phyloP scores from a whole-genome alignment of 2,329 filamentous ascomycete species.

The Sphaerulina musiva region DNA sequence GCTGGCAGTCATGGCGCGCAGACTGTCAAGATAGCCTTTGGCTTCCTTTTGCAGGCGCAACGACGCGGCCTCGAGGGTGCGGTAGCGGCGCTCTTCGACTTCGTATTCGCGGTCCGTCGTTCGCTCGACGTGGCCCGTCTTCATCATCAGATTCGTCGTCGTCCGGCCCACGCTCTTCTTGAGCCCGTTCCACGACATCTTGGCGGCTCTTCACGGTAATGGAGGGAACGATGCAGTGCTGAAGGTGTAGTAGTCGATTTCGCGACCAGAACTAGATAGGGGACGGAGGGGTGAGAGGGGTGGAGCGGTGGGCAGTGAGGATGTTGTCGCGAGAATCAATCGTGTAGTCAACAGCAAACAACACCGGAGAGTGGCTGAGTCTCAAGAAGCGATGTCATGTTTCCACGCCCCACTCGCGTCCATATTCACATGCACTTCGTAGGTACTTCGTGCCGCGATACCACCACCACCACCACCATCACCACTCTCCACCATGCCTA shows the following conservation, averaged over 20 bases:
- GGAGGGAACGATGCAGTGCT: background rate
- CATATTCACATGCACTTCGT: conserved; percentile 4
- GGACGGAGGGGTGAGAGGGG: background rate
- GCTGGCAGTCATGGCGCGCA: conserved; percentile 97
- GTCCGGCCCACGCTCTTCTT: conserved; percentile 72
- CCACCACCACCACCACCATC: background rate
- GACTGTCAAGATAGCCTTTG: conserved; percentile 92
- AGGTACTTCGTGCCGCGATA: background rate
- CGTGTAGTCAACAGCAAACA: background rate
- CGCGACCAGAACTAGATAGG: background rate
- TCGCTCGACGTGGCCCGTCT: conserved; percentile 96
- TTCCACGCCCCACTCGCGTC: background rate
- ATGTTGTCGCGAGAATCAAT: background rate
- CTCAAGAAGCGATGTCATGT: background rate
- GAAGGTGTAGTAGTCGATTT: background rate
- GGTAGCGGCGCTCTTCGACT: conserved; percentile 85
- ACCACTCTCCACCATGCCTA: conserved; percentile 36
- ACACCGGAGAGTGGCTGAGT: background rate
- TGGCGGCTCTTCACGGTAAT: conserved; percentile 26
- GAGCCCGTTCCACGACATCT: conserved; percentile 56
- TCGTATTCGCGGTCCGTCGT: conserved; percentile 98
- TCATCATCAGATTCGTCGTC: conserved; percentile 99
- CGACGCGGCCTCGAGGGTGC: conserved; percentile 93
- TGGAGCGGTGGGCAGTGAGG: background rate
- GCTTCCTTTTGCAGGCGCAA: conserved; percentile 93